phyloP scores from a whole-genome alignment of 768 basidiomycete species.

The Suillus spraguei region DNA sequence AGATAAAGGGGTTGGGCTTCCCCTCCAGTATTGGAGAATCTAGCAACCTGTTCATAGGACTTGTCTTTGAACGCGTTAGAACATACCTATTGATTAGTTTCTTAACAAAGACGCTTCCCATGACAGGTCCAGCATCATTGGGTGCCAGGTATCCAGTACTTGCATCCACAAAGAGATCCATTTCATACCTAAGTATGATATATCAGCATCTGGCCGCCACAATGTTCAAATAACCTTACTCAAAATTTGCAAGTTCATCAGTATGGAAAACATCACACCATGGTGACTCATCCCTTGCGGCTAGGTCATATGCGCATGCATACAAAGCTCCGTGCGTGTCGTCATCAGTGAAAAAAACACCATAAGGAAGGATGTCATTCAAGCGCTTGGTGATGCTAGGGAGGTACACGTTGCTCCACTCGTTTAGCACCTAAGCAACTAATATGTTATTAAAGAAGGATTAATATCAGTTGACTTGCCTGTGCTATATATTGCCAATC shows the following conservation, averaged over 20 bases:
- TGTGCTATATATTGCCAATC: too few species aligned
- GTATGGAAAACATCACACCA: constrained; percentile 42
- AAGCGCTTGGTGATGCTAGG: constrained; percentile 38
- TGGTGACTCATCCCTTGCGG: constrained; percentile 37
- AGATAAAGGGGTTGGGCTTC: constrained; percentile 37
- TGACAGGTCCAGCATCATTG: constrained; percentile 34
- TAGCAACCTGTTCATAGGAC: constrained; percentile 11
- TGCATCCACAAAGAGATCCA: constrained; percentile 41
- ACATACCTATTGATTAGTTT: constrained; percentile 41
- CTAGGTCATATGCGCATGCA: constrained; percentile 45
- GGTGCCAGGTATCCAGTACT: constrained; percentile 38
- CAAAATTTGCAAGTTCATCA: constrained; percentile 37
- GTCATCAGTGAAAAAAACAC: constrained; percentile 33
- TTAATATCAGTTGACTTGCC: not conserved
- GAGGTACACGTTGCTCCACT: constrained; percentile 39
- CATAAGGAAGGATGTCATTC: constrained; percentile 33
- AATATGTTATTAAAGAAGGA: not conserved
- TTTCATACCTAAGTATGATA: constrained; percentile 36
- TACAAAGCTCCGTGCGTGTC: constrained; percentile 44
- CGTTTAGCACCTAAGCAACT: constrained; percentile 19
- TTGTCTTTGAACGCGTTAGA: not conserved
- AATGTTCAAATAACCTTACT: constrained; percentile 27
- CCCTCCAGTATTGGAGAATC: constrained; percentile 38
- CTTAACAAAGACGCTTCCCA: constrained; percentile 42
- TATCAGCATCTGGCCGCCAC: not conserved